Evolutionary conservation across 2,329 filamentous ascomycete species (phyloP).

Genomic region (Fusarium paranaense): DNA sequence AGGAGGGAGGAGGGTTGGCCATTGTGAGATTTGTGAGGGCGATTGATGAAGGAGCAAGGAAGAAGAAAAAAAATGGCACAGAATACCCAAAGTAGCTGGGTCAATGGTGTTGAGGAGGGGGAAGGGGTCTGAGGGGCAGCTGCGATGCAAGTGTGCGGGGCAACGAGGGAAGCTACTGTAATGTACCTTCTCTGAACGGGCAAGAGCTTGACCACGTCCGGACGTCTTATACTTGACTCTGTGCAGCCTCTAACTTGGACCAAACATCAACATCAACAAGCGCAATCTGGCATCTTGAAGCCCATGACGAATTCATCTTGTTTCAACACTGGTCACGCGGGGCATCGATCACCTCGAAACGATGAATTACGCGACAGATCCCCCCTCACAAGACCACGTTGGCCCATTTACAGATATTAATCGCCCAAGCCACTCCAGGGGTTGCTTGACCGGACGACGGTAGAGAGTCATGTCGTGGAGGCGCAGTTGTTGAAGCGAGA

Average conservation of each 20-base stretch:
- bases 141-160: conserved; percentile 28
- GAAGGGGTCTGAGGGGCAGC: conserved; percentile 23
- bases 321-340: neutral
- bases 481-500: conserved; percentile 5
- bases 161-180: neutral
- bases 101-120: conserved; percentile 32
- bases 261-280: neutral
- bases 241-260: neutral
- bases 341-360: neutral
- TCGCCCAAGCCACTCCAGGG: neutral
- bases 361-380: neutral
- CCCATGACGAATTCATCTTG: neutral
- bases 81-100: conserved; percentile 21
- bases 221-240: conserved; percentile 2
- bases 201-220: neutral
- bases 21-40: conserved; percentile 48
- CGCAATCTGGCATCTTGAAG: neutral
- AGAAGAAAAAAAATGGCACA: neutral
- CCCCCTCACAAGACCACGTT: conserved; percentile 13
- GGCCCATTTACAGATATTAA: neutral
- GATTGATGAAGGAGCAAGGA: conserved; percentile 10
- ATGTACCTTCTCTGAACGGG: neutral
- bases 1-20: conserved; percentile 57
- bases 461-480: neutral
- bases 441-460: neutral